phyloP scores from a whole-genome alignment of 495 filamentous ascomycete genomes.

The Penicillium lividum region DNA sequence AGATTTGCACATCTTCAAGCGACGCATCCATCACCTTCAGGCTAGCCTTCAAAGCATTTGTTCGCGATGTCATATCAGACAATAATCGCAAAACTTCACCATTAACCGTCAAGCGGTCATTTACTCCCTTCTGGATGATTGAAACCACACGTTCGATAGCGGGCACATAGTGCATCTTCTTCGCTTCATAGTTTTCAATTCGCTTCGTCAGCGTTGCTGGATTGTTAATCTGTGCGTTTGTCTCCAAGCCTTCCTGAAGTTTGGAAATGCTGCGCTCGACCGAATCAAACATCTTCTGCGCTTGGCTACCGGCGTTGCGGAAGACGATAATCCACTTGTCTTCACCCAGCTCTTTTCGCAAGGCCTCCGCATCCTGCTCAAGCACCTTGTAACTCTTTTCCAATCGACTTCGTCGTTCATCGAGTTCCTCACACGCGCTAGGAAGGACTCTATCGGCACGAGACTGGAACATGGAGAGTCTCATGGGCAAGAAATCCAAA shows the following conservation, averaged over 20 bases:
- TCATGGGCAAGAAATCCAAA: constrained; percentile 95
- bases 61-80: constrained; percentile 75
- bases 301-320: constrained; percentile 87
- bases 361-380: constrained; percentile 80
- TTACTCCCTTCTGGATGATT: constrained; percentile 91
- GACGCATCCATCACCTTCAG: constrained; percentile 73
- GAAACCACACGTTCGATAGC: constrained; percentile 86
- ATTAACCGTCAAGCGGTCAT: constrained; percentile 88
- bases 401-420: constrained; percentile 64
- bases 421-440: constrained; percentile 85
- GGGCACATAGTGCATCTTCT: constrained; percentile 92
- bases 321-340: constrained; percentile 96
- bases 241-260: constrained; percentile 77
- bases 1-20: constrained; percentile 71
- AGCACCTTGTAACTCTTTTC: constrained; percentile 81
- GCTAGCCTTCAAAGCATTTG: constrained; percentile 71
- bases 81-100: constrained; percentile 87
- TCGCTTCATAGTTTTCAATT: constrained; percentile 91
- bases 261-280: constrained; percentile 82
- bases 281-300: constrained; percentile 91
- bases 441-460: constrained; percentile 78
- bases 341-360: constrained; percentile 87
- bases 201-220: constrained; percentile 68
- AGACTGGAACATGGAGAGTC: constrained; percentile 77
- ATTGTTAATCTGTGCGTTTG: constrained; percentile 68